Evolutionary conservation across 1,284 basidiomycete genomes (phyloP).

Genomic region (Fomitopsis pinicola): DNA sequence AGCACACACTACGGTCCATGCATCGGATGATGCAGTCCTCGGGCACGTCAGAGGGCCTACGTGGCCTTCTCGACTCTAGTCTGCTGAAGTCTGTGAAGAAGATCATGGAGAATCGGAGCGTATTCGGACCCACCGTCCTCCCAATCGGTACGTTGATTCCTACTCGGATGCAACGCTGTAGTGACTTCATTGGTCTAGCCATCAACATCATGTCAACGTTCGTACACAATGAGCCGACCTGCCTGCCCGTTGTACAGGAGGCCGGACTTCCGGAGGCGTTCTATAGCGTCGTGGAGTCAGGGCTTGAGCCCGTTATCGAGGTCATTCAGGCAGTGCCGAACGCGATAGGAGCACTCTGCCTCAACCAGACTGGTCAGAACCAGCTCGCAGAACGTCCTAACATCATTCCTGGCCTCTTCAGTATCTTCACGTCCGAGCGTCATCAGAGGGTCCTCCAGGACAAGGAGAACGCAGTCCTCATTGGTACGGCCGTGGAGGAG

Average conservation of each 20-base stretch:
- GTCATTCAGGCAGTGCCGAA: conserved; percentile 92
- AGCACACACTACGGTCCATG: conserved; percentile 89
- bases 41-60: conserved; percentile 90
- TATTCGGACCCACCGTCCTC: conserved; percentile 87
- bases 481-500: conserved; percentile 92
- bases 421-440: conserved; percentile 81
- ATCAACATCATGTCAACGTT: conserved; percentile 98
- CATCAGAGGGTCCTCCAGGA: conserved; percentile 89
- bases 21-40: conserved; percentile 97
- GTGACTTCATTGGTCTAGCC: conserved; percentile 39
- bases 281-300: conserved; percentile 80
- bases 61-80: conserved; percentile 92
- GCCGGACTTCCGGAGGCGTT: conserved; percentile 87
- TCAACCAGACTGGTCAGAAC: conserved; percentile 88
- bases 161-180: background rate
- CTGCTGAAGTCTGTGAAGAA: conserved; percentile 84
- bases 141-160: conserved; percentile 58
- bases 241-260: conserved; percentile 90
- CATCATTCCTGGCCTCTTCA: conserved; percentile 83
- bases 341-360: conserved; percentile 94
- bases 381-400: conserved; percentile 74
- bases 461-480: conserved; percentile 87
- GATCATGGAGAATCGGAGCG: conserved; percentile 77
- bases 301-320: conserved; percentile 86
- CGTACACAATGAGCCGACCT: conserved; percentile 98